Evolutionary conservation across 1,284 basidiomycete species (phyloP).

Genomic region (Rhodotorula sp.): DNA sequence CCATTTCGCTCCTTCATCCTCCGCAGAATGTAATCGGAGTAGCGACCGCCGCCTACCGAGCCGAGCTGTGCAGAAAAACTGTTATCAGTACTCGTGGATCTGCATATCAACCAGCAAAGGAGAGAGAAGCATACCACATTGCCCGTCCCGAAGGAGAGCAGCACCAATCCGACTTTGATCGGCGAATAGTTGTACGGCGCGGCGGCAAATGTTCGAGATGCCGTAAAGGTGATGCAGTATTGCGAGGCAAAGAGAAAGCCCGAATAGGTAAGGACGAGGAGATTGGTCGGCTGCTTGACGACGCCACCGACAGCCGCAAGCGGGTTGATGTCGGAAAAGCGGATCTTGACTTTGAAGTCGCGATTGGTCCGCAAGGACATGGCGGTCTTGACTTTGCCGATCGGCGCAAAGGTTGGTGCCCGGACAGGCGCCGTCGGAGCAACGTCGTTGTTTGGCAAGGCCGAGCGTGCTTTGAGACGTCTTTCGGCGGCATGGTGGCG

Average conservation of each 20-base stretch:
- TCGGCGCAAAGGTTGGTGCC: slow-evolving; percentile 1
- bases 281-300: slow-evolving; percentile 63
- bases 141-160: slow-evolving; percentile 71
- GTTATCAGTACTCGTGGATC: background rate
- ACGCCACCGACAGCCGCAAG: slow-evolving; percentile 38
- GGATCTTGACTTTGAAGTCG: slow-evolving; percentile 56
- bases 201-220: slow-evolving; percentile 56
- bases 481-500: slow-evolving; percentile 32
- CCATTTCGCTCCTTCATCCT: slow-evolving; percentile 61
- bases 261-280: slow-evolving; percentile 65
- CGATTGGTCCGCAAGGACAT: slow-evolving; percentile 23
- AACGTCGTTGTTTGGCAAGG: background rate
- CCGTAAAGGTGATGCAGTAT: slow-evolving; percentile 67
- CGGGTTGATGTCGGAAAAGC: slow-evolving; percentile 65
- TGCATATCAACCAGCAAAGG: background rate
- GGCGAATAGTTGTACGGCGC: slow-evolving; percentile 66
- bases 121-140: slow-evolving; percentile 26
- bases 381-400: slow-evolving; percentile 33
- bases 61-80: slow-evolving; percentile 50
- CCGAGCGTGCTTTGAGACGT: slow-evolving; percentile 30
- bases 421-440: background rate
- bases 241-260: slow-evolving; percentile 67
- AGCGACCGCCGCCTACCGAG: slow-evolving; percentile 70
- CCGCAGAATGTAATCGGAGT: slow-evolving; percentile 65
- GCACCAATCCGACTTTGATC: slow-evolving; percentile 68